phyloP scores from a whole-genome alignment of 176 grass and related monocot species.

The Areca catechu region DNA sequence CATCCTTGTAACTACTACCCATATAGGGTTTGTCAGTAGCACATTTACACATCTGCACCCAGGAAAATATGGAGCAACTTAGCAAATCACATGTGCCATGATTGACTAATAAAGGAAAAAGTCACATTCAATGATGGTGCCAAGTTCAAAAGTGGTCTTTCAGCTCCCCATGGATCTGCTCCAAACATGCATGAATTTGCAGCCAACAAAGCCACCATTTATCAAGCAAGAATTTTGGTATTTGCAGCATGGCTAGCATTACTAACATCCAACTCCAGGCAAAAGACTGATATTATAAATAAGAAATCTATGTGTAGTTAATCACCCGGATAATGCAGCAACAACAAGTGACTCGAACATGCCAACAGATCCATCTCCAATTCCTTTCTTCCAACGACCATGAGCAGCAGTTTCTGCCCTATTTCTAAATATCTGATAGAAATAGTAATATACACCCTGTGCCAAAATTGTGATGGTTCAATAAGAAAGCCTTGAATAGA shows the following conservation, averaged over 20 bases:
- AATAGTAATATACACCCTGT: constrained; percentile 95
- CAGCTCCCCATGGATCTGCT: too few species aligned
- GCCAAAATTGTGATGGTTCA: not conserved
- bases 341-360: constrained; percentile 79
- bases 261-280: too few species aligned
- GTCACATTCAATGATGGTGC: too few species aligned
- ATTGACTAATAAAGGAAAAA: too few species aligned
- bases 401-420: constrained; percentile 53
- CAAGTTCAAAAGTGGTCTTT: too few species aligned
- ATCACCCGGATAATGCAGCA: constrained; percentile 77
- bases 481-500: not conserved
- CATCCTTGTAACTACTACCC: constrained; percentile 85
- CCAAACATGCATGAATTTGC: too few species aligned
- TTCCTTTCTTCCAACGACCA: constrained; percentile 37
- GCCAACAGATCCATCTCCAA: constrained; percentile 87
- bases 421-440: constrained; percentile 91
- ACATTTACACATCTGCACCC: constrained; percentile 82
- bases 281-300: not conserved
- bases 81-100: not conserved
- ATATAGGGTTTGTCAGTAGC: constrained; percentile 89
- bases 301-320: not conserved
- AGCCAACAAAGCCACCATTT: too few species aligned
- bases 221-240: too few species aligned
- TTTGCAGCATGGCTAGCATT: too few species aligned
- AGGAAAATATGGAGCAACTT: constrained; percentile 3